Base-by-base conservation (phyloP, 2,329 filamentous ascomycete genomes). In the Nannizzia gypsea region DNA sequence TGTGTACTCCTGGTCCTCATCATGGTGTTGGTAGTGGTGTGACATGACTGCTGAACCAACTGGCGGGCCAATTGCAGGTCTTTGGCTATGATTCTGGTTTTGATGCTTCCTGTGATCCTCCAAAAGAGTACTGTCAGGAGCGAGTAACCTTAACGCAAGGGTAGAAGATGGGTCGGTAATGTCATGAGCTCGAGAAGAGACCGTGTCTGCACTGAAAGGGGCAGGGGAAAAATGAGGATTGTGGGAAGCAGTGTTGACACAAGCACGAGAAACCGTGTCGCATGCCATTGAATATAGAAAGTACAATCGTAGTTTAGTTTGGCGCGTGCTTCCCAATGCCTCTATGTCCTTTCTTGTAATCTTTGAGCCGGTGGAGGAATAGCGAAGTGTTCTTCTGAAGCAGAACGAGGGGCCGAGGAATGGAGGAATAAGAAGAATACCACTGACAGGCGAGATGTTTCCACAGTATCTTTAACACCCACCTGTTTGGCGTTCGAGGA, bases 1-100 rank as follows among this genome's bases (percentile, higher is more conserved):
- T 24, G 63, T 62, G 60, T 69, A 69, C 61, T 63, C 66, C 56
- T 67, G 59, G 56, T 64, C 63, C 56, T 64, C 64, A 24, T 64
- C 60, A 63, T 64, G 64, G n/a, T 66, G 63, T 6, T 56, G 54
- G 63, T 69, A 69, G 15, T 55, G 61, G 57, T 68, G 66, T 59
- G 67, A 63, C 65, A 69, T 67, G 54, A 60, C 61, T 59, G 64
- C 52, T 42, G 65, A 61, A 57, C 60, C 59, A 56, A 56, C 62
- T 44, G 40, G 20, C 44, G 34, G 38, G 38, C 36, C 26, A 46
- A 44, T 42, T 31, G 56, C 2, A 4, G 36, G 11, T 46, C 56
- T 36, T 46, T 46, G 56, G 24, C 24, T 42, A 17, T 46, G 22
- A 17, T 3, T 36, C n/a, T 56, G 54, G 20, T 22, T 6, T 24